phyloP scores from a whole-genome alignment of 2,329 filamentous ascomycete species.

The Botrytis fragariae region DNA sequence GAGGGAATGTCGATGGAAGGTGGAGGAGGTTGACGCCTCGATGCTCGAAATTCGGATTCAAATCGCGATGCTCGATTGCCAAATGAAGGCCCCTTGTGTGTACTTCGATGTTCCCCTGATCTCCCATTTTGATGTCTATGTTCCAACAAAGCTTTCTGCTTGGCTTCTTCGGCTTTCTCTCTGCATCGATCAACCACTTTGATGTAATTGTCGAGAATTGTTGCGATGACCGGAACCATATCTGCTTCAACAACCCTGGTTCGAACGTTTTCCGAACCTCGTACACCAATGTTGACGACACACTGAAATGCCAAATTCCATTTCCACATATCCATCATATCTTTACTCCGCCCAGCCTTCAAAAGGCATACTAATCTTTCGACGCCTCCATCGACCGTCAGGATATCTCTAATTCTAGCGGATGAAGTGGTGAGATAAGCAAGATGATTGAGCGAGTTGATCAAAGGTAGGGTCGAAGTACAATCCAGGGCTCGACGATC shows the following conservation, averaged over 20 bases:
- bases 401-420: slow-evolving; percentile 92
- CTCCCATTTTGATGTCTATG: slow-evolving; percentile 38
- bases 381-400: slow-evolving; percentile 97
- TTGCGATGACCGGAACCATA: slow-evolving; percentile 98
- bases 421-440: slow-evolving; percentile 98
- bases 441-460: slow-evolving; percentile 98
- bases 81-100: slow-evolving; percentile 45
- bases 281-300: slow-evolving; percentile 96
- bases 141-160: slow-evolving; percentile 54
- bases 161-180: slow-evolving; percentile 80
- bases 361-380: slow-evolving; percentile 95
- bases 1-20: slow-evolving; percentile 77
- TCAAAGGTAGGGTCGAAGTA: slow-evolving; percentile 93
- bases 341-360: slow-evolving; percentile 93
- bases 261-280: slow-evolving; percentile 89
- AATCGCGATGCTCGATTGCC: slow-evolving; percentile 52
- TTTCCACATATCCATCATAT: slow-evolving; percentile 99
- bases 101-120: slow-evolving; percentile 34
- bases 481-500: slow-evolving; percentile 96
- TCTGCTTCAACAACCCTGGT: slow-evolving; percentile 97
- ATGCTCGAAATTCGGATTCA: slow-evolving; percentile 58
- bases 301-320: slow-evolving; percentile 99
- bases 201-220: slow-evolving; percentile 97
- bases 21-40: slow-evolving; percentile 77
- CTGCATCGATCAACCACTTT: slow-evolving; percentile 91